phyloP scores from a whole-genome alignment of 1,139 yeast genomes.

The Taiozyma onychis region DNA sequence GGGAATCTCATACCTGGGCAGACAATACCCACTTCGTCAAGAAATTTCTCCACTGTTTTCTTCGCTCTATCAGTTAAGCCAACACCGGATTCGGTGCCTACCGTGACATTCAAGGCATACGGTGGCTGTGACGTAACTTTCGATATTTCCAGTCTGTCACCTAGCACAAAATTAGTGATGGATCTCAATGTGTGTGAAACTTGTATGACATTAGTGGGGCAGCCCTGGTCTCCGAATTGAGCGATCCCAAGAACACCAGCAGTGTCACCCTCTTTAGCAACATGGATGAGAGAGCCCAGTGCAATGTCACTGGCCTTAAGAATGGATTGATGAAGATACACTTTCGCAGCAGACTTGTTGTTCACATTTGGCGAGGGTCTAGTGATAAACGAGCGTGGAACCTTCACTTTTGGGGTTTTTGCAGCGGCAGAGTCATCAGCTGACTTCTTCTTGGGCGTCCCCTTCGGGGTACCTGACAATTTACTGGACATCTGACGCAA shows the following conservation, averaged over 20 bases:
- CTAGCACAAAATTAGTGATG: slow-evolving; percentile 56
- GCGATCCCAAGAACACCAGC: slow-evolving; percentile 42
- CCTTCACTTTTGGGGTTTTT: slow-evolving; percentile 29
- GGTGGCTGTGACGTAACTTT: slow-evolving; percentile 45
- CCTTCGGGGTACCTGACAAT: slow-evolving; percentile 15
- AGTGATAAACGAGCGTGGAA: slow-evolving; percentile 43
- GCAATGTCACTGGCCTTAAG: slow-evolving; percentile 47
- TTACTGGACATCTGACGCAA: background rate
- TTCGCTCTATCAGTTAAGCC: slow-evolving; percentile 19
- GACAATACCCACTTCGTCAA: slow-evolving; percentile 48
- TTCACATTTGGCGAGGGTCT: slow-evolving; percentile 46
- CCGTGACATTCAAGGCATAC: slow-evolving; percentile 34
- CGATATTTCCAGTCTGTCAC: slow-evolving; percentile 58
- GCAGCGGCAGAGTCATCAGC: slow-evolving; percentile 16
- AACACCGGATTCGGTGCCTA: slow-evolving; percentile 27
- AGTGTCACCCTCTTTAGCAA: slow-evolving; percentile 43
- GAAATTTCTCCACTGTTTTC: slow-evolving; percentile 30
- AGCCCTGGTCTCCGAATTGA: slow-evolving; percentile 33
- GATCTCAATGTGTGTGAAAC: slow-evolving; percentile 45
- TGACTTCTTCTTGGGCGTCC: slow-evolving; percentile 25
- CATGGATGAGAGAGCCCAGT: slow-evolving; percentile 48
- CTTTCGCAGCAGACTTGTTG: slow-evolving; percentile 33
- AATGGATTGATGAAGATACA: slow-evolving; percentile 46
- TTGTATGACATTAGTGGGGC: slow-evolving; percentile 48
- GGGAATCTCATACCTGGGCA: slow-evolving; percentile 46